Conservation (phyloP, 768 basidiomycete species). For the Leccinellum luteum region DNA sequence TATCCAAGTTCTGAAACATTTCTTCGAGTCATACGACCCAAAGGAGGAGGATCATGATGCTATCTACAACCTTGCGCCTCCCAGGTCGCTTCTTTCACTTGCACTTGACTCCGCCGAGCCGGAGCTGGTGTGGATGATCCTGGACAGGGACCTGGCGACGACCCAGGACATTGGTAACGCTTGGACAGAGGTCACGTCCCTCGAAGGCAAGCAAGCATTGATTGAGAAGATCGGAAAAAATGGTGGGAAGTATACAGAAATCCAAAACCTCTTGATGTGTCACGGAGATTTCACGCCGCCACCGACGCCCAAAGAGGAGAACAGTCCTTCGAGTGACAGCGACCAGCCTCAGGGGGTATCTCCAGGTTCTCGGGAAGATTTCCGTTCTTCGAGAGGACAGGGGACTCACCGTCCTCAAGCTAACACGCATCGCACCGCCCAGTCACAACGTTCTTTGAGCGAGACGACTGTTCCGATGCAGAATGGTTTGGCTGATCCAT, state of each 20-base stretch:
- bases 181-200: slow-evolving; percentile 48
- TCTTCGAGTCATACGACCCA: slow-evolving; percentile 61
- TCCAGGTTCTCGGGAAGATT: slow-evolving; percentile 1
- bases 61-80: slow-evolving; percentile 45
- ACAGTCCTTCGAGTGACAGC: slow-evolving; percentile 11
- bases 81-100: slow-evolving; percentile 49
- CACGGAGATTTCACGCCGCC: slow-evolving; percentile 52
- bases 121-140: slow-evolving; percentile 60
- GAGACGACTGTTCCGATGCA: slow-evolving; percentile 5
- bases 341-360: slow-evolving; percentile 13
- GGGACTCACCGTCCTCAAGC: slow-evolving; percentile 9
- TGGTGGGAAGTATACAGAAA: slow-evolving; percentile 43
- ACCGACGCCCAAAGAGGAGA: slow-evolving; percentile 28
- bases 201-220: slow-evolving; percentile 26
- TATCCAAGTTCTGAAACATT: slow-evolving; percentile 51
- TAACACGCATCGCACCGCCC: neutral
- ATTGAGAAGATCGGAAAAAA: slow-evolving; percentile 26
- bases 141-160: slow-evolving; percentile 54
- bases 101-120: slow-evolving; percentile 62
- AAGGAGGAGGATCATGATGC: slow-evolving; percentile 46
- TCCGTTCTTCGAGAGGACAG: slow-evolving; percentile 7
- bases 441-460: slow-evolving; percentile 1
- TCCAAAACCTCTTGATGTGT: slow-evolving; percentile 50
- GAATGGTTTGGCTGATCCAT: slow-evolving; percentile 3
- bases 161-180: slow-evolving; percentile 47